Conservation (phyloP, 2,329 filamentous ascomycete species). For the Amphichorda felina region DNA sequence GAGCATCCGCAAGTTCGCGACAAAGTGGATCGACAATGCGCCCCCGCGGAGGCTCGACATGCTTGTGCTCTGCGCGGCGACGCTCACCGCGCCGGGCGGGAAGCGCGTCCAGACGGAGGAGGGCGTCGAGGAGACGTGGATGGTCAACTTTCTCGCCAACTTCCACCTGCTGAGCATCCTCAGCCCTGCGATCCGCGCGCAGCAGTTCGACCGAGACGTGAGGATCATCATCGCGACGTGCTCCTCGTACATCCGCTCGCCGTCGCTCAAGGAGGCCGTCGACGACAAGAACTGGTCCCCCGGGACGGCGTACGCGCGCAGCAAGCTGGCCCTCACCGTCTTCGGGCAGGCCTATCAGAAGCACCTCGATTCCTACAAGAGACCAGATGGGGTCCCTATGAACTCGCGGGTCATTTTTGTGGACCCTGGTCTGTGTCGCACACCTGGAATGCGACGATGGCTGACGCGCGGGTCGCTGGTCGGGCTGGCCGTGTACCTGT, state of each 20-base stretch:
- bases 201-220: conserved; percentile 89
- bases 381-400: conserved; percentile 72
- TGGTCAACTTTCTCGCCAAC: conserved; percentile 89
- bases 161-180: conserved; percentile 90
- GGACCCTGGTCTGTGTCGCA: conserved; percentile 76
- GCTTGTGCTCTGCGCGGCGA: conserved; percentile 77
- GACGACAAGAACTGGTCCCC: conserved; percentile 42
- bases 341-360: conserved; percentile 90
- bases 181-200: conserved; percentile 77
- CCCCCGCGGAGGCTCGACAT: conserved; percentile 83
- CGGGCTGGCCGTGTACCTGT: conserved; percentile 66
- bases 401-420: conserved; percentile 77
- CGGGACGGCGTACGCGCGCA: conserved; percentile 47
- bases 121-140: conserved; percentile 11
- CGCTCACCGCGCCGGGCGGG: conserved; percentile 57
- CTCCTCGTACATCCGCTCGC: conserved; percentile 73
- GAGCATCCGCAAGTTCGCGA: conserved; percentile 85
- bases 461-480: conserved; percentile 72
- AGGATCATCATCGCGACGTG: conserved; percentile 80
- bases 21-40: conserved; percentile 94
- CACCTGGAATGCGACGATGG: conserved; percentile 80
- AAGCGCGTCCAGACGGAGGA: conserved; percentile 31
- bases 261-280: conserved; percentile 45
- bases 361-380: conserved; percentile 71
- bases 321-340: conserved; percentile 71